Conservation (phyloP, 805 yeast species). For the Candida tammaniensis region DNA sequence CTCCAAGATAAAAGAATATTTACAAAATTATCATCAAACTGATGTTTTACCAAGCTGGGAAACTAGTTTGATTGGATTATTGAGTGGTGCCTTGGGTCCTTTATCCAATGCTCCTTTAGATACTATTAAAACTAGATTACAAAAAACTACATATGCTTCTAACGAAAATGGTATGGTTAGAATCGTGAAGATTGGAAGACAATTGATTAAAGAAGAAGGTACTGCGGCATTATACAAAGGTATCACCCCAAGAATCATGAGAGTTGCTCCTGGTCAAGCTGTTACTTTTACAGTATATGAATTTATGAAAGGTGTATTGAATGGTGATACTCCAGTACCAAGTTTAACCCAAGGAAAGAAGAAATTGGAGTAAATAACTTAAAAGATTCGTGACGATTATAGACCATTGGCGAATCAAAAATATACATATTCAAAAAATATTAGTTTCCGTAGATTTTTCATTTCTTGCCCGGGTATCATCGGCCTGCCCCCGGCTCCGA, state of each 20-base stretch:
- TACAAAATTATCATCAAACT: constrained; percentile 58
- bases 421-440: neutral
- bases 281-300: constrained; percentile 97
- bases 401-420: too few species aligned
- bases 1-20: constrained; percentile 72
- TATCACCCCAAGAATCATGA: constrained; percentile 97
- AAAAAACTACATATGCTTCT: constrained; percentile 74
- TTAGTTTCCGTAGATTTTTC: too few species aligned
- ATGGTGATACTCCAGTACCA: constrained; percentile 24
- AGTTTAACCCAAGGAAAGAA: constrained; percentile 13
- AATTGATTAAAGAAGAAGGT: constrained; percentile 87
- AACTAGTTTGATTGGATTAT: constrained; percentile 85
- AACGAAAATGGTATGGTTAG: constrained; percentile 70
- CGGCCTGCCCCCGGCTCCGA: too few species aligned
- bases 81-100: constrained; percentile 97
- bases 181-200: constrained; percentile 75
- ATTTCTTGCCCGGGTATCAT: too few species aligned
- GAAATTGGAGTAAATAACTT: constrained; percentile 14
- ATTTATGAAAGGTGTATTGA: constrained; percentile 66
- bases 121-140: constrained; percentile 95
- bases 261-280: constrained; percentile 99
- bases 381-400: too few species aligned
- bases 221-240: constrained; percentile 52
- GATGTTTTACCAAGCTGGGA: constrained; percentile 85
- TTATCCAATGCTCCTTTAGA: constrained; percentile 96